Percentiles rank a stretch among this genome's conserved stretches.
Evolutionary conservation across 805 yeast species (phyloP).

Genomic region (Teunomyces pallodes): DNA sequence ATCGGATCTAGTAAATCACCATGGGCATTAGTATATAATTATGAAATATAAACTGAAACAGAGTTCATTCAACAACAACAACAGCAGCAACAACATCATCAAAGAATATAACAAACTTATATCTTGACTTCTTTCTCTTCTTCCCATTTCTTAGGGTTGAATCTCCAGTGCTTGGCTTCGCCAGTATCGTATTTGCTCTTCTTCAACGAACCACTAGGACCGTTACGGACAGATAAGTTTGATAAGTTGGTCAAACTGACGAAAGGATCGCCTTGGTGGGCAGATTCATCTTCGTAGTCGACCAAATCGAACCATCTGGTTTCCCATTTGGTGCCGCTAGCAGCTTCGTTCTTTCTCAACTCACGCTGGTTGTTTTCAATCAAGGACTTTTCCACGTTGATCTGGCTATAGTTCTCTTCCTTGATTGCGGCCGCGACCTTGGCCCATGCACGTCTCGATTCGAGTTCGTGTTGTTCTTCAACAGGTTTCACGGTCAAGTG

Average conservation of each 20-base stretch:
- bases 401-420: constrained; percentile 69
- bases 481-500: constrained; percentile 74
- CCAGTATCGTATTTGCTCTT: constrained; percentile 56
- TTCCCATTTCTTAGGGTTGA: constrained; percentile 52
- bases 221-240: constrained; percentile 58
- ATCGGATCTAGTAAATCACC: background rate
- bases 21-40: background rate
- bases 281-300: constrained; percentile 20
- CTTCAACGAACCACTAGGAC: constrained; percentile 61
- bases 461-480: constrained; percentile 75
- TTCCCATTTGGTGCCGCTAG: constrained; percentile 64
- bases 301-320: constrained; percentile 72
- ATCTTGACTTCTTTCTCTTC: constrained; percentile 54
- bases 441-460: constrained; percentile 85
- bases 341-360: constrained; percentile 69
- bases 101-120: background rate
- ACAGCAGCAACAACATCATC: background rate
- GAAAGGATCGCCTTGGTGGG: constrained; percentile 27
- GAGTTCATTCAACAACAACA: background rate
- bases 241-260: constrained; percentile 43
- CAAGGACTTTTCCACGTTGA: constrained; percentile 69
- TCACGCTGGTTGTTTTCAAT: constrained; percentile 87
- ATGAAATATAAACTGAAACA: background rate
- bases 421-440: constrained; percentile 86
- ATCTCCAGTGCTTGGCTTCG: constrained; percentile 68